A percentile compares a stretch with the other conserved stretches of the same genome.
Evolutionary conservation across 83 land plant genomes (phyloP).

Genomic region (Diphasiastrum complanatum): DNA sequence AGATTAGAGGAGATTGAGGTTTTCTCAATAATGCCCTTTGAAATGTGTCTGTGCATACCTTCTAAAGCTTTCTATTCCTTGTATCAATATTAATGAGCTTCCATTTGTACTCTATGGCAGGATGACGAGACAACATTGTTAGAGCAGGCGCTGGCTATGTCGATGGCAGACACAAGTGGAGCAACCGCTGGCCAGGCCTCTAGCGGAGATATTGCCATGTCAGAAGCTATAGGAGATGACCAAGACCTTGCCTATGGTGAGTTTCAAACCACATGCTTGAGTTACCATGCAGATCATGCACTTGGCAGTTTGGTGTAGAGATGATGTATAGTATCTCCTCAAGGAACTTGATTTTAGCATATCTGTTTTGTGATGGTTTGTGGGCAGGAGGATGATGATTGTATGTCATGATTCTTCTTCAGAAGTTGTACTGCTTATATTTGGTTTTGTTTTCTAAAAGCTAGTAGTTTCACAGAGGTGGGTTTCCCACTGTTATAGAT

Average conservation of each 20-base stretch:
- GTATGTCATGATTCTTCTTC: too few relatives aligned
- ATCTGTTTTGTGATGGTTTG: too few relatives aligned
- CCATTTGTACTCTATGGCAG: slow-evolving; percentile 30
- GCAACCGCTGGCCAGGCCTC: slow-evolving; percentile 22
- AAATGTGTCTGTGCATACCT: not conserved
- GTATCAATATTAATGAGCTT: not conserved
- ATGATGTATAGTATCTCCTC: too few relatives aligned
- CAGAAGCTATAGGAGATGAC: slow-evolving; percentile 61
- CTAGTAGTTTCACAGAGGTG: too few relatives aligned
- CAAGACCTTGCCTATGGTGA: slow-evolving; percentile 70
- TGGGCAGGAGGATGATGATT: too few relatives aligned
- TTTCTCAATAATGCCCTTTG: not conserved
- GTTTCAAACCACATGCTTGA: slow-evolving; percentile 16
- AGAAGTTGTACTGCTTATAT: too few relatives aligned
- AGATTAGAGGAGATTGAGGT: too few relatives aligned
- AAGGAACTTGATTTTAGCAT: too few relatives aligned
- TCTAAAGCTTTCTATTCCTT: not conserved
- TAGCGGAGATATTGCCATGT: slow-evolving; percentile 55
- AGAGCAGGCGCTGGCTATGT: slow-evolving; percentile 88
- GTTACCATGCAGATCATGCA: too few relatives aligned
- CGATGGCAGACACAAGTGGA: slow-evolving; percentile 57
- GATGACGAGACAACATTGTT: slow-evolving; percentile 77
- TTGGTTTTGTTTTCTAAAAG: too few relatives aligned
- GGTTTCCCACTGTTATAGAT: too few relatives aligned
- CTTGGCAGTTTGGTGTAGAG: too few relatives aligned